Evolutionary conservation across 2,329 filamentous ascomycete genomes (phyloP).

Genomic region (Uncinocarpus reesii): DNA sequence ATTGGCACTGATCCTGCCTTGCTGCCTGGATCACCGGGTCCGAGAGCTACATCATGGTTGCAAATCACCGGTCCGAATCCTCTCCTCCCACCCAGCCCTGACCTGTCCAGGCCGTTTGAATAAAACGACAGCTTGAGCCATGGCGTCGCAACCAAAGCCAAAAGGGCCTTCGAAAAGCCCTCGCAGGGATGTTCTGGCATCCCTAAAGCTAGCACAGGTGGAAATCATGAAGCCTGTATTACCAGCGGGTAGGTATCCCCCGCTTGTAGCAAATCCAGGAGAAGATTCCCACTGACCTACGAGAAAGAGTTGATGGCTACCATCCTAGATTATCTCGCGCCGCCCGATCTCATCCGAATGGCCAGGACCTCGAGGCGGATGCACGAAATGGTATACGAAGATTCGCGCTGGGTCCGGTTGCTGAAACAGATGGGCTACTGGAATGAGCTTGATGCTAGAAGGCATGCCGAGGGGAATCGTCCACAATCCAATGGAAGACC

Average conservation of each 20-base stretch:
- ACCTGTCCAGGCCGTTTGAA: too few species aligned
- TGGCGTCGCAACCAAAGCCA: slow-evolving; percentile 19
- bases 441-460: slow-evolving; percentile 79
- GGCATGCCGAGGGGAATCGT: slow-evolving; percentile 61
- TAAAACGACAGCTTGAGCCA: too few species aligned
- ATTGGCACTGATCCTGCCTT: too few species aligned
- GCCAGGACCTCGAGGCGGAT: slow-evolving; percentile 75
- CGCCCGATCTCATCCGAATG: slow-evolving; percentile 74
- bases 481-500: slow-evolving; percentile 14
- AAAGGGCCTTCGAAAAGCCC: slow-evolving; percentile 25
- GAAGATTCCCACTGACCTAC: slow-evolving; percentile 17
- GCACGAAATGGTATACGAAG: slow-evolving; percentile 98
- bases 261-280: slow-evolving; percentile 12
- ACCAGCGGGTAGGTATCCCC: slow-evolving; percentile 57
- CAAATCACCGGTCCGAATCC: background rate
- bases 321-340: slow-evolving; percentile 80
- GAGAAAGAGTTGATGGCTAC: slow-evolving; percentile 45
- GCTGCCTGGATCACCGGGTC: too few species aligned
- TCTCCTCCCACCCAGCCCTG: background rate
- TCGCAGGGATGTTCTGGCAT: slow-evolving; percentile 54
- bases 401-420: slow-evolving; percentile 84
- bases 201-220: slow-evolving; percentile 71
- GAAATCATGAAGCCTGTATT: slow-evolving; percentile 65
- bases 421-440: slow-evolving; percentile 81
- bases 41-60: background rate